phyloP scores from a whole-genome alignment of 2,329 filamentous ascomycete genomes.

The Coniochaeta hoffmannii region DNA sequence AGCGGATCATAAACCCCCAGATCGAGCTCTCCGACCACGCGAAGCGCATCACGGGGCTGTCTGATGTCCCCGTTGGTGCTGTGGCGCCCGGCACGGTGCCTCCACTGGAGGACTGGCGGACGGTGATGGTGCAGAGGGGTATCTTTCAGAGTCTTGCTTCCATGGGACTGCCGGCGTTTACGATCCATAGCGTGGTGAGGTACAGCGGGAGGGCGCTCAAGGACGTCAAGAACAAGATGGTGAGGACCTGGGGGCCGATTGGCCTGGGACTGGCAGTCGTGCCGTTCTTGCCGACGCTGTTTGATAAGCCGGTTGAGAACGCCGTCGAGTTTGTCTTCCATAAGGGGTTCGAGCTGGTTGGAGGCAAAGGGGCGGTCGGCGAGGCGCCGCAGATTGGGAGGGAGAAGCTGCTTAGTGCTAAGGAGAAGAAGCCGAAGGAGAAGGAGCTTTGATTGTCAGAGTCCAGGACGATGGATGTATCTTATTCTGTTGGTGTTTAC shows the following conservation, averaged over 20 bases:
- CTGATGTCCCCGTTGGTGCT: constrained; percentile 14
- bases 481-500: too few species aligned
- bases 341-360: constrained; percentile 66
- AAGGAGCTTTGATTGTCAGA: constrained; percentile 35
- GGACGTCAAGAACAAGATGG: constrained; percentile 62
- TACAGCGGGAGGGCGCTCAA: constrained; percentile 87
- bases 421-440: constrained; percentile 32
- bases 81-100: constrained; percentile 38
- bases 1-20: constrained; percentile 63
- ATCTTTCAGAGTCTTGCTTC: constrained; percentile 86
- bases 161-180: constrained; percentile 92
- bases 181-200: constrained; percentile 85
- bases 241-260: constrained; percentile 86
- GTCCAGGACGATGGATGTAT: too few species aligned
- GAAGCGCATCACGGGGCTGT: constrained; percentile 39
- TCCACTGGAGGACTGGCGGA: constrained; percentile 80
- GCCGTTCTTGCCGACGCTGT: constrained; percentile 75
- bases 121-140: constrained; percentile 84
- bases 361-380: constrained; percentile 52
- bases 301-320: constrained; percentile 88
- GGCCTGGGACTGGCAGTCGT: constrained; percentile 73
- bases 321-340: constrained; percentile 89
- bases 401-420: constrained; percentile 34
- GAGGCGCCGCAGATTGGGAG: constrained; percentile 46
- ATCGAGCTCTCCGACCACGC: constrained; percentile 44